phyloP scores from a whole-genome alignment of 2,329 filamentous ascomycete genomes.

The Arthrobotrys sinensis region DNA sequence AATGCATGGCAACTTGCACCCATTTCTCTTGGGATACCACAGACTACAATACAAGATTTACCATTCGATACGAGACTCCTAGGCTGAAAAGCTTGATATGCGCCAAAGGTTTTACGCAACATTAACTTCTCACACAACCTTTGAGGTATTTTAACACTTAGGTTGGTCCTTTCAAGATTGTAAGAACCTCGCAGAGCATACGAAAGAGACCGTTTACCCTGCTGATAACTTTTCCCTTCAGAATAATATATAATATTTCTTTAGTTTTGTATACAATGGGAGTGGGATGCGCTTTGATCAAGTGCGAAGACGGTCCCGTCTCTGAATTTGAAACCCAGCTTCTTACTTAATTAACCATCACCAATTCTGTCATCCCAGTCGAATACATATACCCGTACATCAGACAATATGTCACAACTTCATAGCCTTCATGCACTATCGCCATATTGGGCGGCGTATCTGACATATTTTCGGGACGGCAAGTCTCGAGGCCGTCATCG shows the following conservation, averaged over 20 bases:
- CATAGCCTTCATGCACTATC: conserved; percentile 17
- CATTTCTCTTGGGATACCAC: conserved; percentile 1
- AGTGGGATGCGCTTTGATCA: conserved; percentile 16
- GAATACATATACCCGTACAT: neutral
- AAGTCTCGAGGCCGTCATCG: conserved; percentile 17
- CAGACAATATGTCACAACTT: neutral
- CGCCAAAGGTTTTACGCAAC: neutral
- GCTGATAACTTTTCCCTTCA: neutral
- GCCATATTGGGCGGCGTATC: neutral
- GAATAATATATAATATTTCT: neutral
- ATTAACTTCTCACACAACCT: neutral
- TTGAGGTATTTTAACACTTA: conserved; percentile 39
- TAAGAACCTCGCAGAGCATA: neutral
- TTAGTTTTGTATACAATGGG: neutral
- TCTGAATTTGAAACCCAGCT: neutral
- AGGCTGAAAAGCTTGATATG: conserved; percentile 39
- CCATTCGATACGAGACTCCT: neutral
- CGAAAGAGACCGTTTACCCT: neutral
- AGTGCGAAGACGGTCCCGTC: neutral
- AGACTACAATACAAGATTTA: neutral
- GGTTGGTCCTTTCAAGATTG: neutral
- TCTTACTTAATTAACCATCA: neutral
- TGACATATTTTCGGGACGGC: conserved; percentile 1
- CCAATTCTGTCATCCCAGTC: neutral
- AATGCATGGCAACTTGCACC: too few relatives aligned